These are phyloP conservation scores for Rusavskia elegans DNA, from an alignment of 495 filamentous ascomycete genomes.

Conservation along the genomic window DNA sequence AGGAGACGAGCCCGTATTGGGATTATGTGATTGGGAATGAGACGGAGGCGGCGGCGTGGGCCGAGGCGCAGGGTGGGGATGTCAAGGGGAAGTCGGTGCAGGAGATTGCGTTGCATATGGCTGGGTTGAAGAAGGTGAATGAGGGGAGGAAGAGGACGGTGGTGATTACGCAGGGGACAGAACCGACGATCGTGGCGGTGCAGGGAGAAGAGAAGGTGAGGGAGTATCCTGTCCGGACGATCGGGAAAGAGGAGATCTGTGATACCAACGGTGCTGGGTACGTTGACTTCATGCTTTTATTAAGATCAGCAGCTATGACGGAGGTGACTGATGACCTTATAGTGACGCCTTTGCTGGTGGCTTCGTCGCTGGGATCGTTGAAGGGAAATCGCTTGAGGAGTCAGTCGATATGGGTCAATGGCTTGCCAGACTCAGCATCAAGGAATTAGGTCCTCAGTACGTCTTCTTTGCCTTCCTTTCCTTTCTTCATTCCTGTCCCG, in stretches of 20 bases:
- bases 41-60: conserved; percentile 76
- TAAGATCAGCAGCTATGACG: neutral
- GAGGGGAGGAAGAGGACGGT: conserved; percentile 58
- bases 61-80: conserved; percentile 54
- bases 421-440: conserved; percentile 81
- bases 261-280: conserved; percentile 93
- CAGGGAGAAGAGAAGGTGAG: conserved; percentile 50
- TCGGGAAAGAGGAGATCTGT: conserved; percentile 59
- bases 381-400: conserved; percentile 60
- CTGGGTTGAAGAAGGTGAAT: conserved; percentile 84
- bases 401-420: conserved; percentile 83
- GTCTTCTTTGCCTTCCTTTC: conserved; percentile 16
- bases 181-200: conserved; percentile 68
- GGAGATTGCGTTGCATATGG: conserved; percentile 75
- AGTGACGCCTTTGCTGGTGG: conserved; percentile 87
- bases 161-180: conserved; percentile 86
- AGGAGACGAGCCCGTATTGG: conserved; percentile 72
- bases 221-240: conserved; percentile 63
- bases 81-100: conserved; percentile 56
- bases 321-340: neutral
- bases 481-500: conserved; percentile 1
- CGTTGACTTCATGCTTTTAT: conserved; percentile 12
- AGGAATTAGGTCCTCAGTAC: conserved; percentile 92
- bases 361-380: conserved; percentile 74
- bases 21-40: conserved; percentile 97